A percentile compares a stretch with the other conserved stretches of the same genome.
Evolutionary conservation across 495 filamentous ascomycete species (phyloP).

Genomic region (Clohesyomyces aquaticus): DNA sequence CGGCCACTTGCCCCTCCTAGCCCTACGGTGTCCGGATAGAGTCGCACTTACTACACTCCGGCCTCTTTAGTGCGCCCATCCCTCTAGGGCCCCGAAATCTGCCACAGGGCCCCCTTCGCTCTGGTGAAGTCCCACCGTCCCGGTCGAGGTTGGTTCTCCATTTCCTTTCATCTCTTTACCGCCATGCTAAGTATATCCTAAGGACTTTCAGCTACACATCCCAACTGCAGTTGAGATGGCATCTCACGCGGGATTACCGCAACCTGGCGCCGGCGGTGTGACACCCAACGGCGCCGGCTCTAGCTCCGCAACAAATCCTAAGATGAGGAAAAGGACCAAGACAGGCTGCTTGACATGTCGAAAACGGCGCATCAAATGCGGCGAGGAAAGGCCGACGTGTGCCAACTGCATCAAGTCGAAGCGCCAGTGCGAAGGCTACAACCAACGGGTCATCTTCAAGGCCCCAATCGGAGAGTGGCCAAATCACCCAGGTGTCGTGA

Average conservation of each 20-base stretch:
- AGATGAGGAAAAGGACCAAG: conserved; percentile 79
- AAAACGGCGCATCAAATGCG: conserved; percentile 94
- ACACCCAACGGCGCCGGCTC: conserved; percentile 20
- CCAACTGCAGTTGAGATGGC: conserved; percentile 12
- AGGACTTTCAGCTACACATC: neutral
- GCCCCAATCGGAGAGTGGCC: conserved; percentile 67
- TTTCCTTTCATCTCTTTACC: conserved; percentile 3
- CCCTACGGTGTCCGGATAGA: conserved; percentile 20
- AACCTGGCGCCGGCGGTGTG: conserved; percentile 17
- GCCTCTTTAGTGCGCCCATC: conserved; percentile 9
- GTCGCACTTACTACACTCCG: conserved; percentile 25
- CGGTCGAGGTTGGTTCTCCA: conserved; percentile 14
- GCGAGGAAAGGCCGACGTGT: conserved; percentile 90
- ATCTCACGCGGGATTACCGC: conserved; percentile 11
- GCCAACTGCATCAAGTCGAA: conserved; percentile 94
- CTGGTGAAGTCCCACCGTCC: conserved; percentile 15
- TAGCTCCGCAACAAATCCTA: conserved; percentile 32
- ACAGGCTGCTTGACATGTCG: conserved; percentile 96
- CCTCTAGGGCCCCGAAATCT: conserved; percentile 1
- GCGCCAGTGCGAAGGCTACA: conserved; percentile 92
- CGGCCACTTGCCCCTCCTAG: conserved; percentile 34
- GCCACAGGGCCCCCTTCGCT: conserved; percentile 5
- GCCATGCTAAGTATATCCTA: conserved; percentile 1
- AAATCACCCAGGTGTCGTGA: conserved; percentile 34
- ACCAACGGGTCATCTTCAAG: conserved; percentile 89